phyloP scores from a whole-genome alignment of 768 basidiomycete genomes.

The Nidularia pulvinata region DNA sequence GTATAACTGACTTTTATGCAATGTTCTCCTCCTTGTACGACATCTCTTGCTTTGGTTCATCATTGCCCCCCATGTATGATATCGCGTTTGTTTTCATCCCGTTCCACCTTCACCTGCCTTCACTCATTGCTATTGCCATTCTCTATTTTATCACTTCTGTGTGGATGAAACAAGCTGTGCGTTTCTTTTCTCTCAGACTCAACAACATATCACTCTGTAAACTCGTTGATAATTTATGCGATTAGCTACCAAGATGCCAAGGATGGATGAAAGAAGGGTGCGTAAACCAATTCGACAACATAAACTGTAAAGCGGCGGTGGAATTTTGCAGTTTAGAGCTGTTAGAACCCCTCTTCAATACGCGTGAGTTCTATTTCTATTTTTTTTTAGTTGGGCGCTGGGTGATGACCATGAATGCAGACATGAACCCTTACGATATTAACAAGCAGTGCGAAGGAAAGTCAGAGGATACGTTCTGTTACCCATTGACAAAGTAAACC shows the following conservation, averaged over 20 bases:
- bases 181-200: constrained; percentile 10
- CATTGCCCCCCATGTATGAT: constrained; percentile 41
- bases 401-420: constrained; percentile 12
- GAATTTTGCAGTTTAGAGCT: constrained; percentile 58
- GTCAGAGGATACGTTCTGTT: constrained; percentile 50
- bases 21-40: constrained; percentile 41
- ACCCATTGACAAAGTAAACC: constrained; percentile 43
- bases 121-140: constrained; percentile 18
- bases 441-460: constrained; percentile 56
- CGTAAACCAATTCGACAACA: constrained; percentile 61
- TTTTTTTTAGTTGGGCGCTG: neutral
- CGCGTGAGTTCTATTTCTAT: constrained; percentile 25
- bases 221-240: neutral
- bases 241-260: constrained; percentile 63
- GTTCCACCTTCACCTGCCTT: constrained; percentile 19
- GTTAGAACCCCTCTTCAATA: constrained; percentile 33
- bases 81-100: constrained; percentile 40
- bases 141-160: constrained; percentile 38
- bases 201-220: neutral
- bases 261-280: constrained; percentile 55
- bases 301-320: constrained; percentile 63
- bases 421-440: constrained; percentile 69
- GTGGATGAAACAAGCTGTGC: constrained; percentile 56
- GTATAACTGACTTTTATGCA: constrained; percentile 55
- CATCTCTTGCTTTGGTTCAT: constrained; percentile 18